Conservation (phyloP, 345 rosid species). For the Erodium maritimum region DNA sequence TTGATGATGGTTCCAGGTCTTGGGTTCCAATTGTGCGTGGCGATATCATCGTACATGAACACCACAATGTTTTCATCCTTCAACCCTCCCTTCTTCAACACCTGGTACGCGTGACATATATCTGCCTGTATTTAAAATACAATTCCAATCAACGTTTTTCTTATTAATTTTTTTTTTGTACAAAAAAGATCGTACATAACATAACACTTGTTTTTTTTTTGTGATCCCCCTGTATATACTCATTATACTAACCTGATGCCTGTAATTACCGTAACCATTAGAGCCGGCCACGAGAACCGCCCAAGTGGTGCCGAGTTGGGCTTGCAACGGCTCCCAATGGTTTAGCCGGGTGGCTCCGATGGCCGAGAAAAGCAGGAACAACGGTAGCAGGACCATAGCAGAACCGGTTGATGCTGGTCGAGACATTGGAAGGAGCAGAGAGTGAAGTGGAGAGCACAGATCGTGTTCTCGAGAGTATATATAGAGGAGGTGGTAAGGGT, state of each 20-base stretch:
- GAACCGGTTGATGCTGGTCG: too few species aligned
- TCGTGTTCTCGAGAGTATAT: too few species aligned
- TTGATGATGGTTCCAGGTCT: conserved; percentile 79
- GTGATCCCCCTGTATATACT: too few species aligned
- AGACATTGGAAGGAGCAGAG: too few species aligned
- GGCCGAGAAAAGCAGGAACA: conserved; percentile 15
- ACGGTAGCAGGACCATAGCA: conserved; percentile 15
- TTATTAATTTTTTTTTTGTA: too few species aligned
- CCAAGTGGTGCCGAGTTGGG: conserved; percentile 56
- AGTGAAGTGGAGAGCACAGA: too few species aligned
- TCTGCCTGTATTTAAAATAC: conserved; percentile 67
- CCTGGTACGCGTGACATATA: conserved; percentile 90
- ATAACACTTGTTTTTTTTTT: too few species aligned
- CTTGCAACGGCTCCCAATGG: conserved; percentile 20
- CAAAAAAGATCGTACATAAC: too few species aligned
- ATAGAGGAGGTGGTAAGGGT: too few species aligned
- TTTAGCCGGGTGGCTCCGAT: conserved; percentile 5
- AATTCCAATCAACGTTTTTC: too few species aligned
- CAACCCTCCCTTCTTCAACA: conserved; percentile 74
- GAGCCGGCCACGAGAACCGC: conserved; percentile 95
- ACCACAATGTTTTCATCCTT: conserved; percentile 86
- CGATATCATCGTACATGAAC: conserved; percentile 89
- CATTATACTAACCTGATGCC: conserved; percentile 89
- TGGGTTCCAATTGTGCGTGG: conserved; percentile 55
- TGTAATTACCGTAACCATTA: conserved; percentile 70